Base-by-base conservation (phyloP, 2,329 filamentous ascomycete genomes). In the Colletotrichum sp. region DNA sequence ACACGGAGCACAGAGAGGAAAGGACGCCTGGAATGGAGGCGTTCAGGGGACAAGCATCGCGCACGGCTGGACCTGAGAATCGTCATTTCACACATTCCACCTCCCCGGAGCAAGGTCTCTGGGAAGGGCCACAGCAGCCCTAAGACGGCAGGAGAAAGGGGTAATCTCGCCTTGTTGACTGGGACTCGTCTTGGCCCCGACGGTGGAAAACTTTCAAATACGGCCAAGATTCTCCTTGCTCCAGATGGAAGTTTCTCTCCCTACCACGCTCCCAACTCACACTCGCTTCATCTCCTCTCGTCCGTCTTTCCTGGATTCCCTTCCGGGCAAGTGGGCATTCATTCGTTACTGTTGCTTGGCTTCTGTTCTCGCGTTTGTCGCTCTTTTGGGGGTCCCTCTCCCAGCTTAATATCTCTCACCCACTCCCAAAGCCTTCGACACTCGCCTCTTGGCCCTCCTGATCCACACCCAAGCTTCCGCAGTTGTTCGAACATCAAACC, bases 11-110 rank as follows among this genome's bases (percentile, higher is more conserved):
- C 52, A 49, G 70, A 39, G 36, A 26, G 24, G 21, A 15, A 62
- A 49, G 55, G 30, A 18, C 30, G 26, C 15, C 26, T 69, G 71
- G 71, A 73, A 73, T 73, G 71, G 39, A 49, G 65, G 65, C 55
- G 71, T 69, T 55, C 63, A 72, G 55, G 64, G 55, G 64, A 73
- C 65, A 34, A 69, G 52, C 39, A n/a, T 62, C 55, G 26, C 36
- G 15, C n/a, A 62, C 71, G 71, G 55, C 71, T 62, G 64, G 71
- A 52, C 36, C 52, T 73, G 57, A 36, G 71, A 69, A 36, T 62
- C 57, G 34, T 63, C 71, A 73, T 73, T 69, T 69, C 71, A 39
- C 28, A 13, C 71, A 73, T 73, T 73, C 71, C 71, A 73, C n/a
- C 32, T 26, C 26, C 64, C 16, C 30, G 55, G 36, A n/a, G 39